Conservation (phyloP, 495 filamentous ascomycete species). For the Talaromyces thailandensis region DNA sequence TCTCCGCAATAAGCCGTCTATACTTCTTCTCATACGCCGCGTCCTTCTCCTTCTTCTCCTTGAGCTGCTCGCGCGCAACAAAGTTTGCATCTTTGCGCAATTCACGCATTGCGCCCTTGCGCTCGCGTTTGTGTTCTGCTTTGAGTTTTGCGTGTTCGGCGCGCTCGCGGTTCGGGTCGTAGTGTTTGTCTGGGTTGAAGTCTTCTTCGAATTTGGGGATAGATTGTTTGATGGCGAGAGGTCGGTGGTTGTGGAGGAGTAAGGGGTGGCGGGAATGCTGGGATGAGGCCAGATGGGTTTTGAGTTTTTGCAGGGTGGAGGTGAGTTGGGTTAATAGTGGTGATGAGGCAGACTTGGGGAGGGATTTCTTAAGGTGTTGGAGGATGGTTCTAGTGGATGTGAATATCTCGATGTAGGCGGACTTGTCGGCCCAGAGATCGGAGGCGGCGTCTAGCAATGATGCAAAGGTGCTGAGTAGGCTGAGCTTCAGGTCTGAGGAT, state of each 20-base stretch:
- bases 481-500: slow-evolving; percentile 43
- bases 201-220: slow-evolving; percentile 95
- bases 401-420: slow-evolving; percentile 70
- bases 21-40: slow-evolving; percentile 90
- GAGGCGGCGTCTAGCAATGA: slow-evolving; percentile 50
- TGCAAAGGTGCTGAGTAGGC: slow-evolving; percentile 48
- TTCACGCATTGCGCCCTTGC: slow-evolving; percentile 90
- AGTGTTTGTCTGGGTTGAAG: slow-evolving; percentile 91
- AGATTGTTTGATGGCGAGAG: slow-evolving; percentile 76
- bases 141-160: slow-evolving; percentile 71
- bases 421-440: slow-evolving; percentile 52
- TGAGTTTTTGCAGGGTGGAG: slow-evolving; percentile 32
- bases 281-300: slow-evolving; percentile 42
- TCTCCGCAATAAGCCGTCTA: slow-evolving; percentile 81
- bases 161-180: slow-evolving; percentile 85
- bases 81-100: slow-evolving; percentile 90
- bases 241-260: slow-evolving; percentile 80
- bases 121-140: slow-evolving; percentile 87
- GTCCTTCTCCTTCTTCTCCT: slow-evolving; percentile 87
- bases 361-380: slow-evolving; percentile 41
- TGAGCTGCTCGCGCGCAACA: slow-evolving; percentile 77
- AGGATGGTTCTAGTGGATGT: slow-evolving; percentile 47
- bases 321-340: slow-evolving; percentile 19
- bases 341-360: slow-evolving; percentile 10
- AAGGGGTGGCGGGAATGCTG: slow-evolving; percentile 62